These are phyloP conservation scores for Insectozyma bohioensis DNA, from an alignment of 1,139 yeast species.

Conservation along the genomic window DNA sequence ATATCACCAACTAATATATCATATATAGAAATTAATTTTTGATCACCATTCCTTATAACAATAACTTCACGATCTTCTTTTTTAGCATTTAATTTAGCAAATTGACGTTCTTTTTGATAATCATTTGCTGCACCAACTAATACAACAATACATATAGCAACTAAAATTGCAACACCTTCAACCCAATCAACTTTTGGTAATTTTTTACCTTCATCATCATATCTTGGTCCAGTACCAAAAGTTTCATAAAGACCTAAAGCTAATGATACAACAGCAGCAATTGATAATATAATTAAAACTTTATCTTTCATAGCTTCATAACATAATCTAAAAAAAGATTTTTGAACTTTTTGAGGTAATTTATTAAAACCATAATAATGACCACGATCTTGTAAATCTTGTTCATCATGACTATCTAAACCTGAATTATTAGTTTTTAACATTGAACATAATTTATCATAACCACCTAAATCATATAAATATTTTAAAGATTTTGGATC, in stretches of 20 bases:
- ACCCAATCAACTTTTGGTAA: conserved; percentile 93
- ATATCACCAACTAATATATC: conserved; percentile 87
- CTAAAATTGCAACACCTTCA: conserved; percentile 96
- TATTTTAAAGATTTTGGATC: conserved; percentile 52
- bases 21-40: conserved; percentile 67
- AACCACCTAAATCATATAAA: conserved; percentile 45
- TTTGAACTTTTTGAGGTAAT: conserved; percentile 68
- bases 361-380: conserved; percentile 62
- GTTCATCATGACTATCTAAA: conserved; percentile 29
- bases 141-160: conserved; percentile 88
- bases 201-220: conserved; percentile 73
- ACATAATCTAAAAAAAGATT: conserved; percentile 66
- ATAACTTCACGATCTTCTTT: conserved; percentile 83
- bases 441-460: conserved; percentile 23
- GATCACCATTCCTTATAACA: conserved; percentile 73
- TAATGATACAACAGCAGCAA: conserved; percentile 86
- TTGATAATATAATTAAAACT: conserved; percentile 76
- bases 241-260: conserved; percentile 92
- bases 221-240: conserved; percentile 76
- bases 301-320: conserved; percentile 89
- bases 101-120: conserved; percentile 93
- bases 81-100: conserved; percentile 79
- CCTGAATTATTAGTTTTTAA: conserved; percentile 50
- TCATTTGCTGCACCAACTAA: conserved; percentile 93
- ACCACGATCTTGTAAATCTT: conserved; percentile 36